Evolutionary conservation across 2,329 filamentous ascomycete species (phyloP), one percentile per base, ranked within the genome.

Genomic region (Phoma sp.): DNA sequence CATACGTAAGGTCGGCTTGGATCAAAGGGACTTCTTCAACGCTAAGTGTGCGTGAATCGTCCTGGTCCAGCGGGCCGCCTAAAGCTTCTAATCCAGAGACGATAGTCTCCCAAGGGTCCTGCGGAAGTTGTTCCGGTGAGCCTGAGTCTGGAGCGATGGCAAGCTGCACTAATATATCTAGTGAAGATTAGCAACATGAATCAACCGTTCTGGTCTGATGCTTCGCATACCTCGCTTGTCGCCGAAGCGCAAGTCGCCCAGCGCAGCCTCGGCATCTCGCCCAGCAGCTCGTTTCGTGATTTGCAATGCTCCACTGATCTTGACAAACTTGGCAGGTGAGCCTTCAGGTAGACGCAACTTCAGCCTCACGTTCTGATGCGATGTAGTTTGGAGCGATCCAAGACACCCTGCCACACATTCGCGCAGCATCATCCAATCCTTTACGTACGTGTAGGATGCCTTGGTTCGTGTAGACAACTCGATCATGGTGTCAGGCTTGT

Each of bases 381-480:
- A 98, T 23, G 92, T 88, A 2, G 91, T 92, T 75, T 99, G 95
- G 72, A 98, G 84, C 12, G 92, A 88, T 39, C 95, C 95, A 23
- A 99, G 80, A 68, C 93, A 98, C 36, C 95, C 95, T 20, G 93
- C 95, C 37, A 97, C 83, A 73, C 95, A 98, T 75, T 99, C 95
- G 23, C 95, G 89, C 29, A 99, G 84, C 93, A 98, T 99, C 93
- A 98, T 98, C 95, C 95, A 99, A 75, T 99, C 95, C 77, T 98
- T 99, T 64, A 99, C 93, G 68, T 98, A 99, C 1, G 92, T 96
- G 71, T 98, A 99, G 1, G 92, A 96, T 4, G 93, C 95, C 78
- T 98, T 99, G 3, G 95, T 99, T 56, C 92, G 85, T 6, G 91
- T 95, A 0, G 95, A 98, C 11, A 99, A 81, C 76, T 98, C 93